Conservation (phyloP, 2,329 filamentous ascomycete species). For the Penicillium nordicum region DNA sequence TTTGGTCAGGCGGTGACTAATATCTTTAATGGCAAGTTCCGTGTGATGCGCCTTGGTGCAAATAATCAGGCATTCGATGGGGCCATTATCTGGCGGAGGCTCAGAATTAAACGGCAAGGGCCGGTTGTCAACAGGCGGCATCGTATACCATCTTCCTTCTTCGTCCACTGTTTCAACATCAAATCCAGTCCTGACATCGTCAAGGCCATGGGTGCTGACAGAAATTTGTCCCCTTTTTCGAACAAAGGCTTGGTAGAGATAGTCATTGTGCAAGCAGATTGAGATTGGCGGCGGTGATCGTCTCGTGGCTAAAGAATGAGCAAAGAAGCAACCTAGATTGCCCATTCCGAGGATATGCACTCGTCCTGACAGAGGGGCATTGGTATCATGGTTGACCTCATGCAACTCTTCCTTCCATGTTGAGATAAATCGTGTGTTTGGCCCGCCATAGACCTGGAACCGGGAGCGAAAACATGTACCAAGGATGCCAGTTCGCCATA, state of each 20-base stretch:
- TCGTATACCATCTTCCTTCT: conserved; percentile 33
- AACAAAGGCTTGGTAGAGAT: conserved; percentile 36
- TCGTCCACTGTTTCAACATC: conserved; percentile 41
- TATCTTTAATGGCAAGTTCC: conserved; percentile 60
- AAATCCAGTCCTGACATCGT: conserved; percentile 44
- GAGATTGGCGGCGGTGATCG: conserved; percentile 68
- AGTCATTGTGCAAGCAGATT: conserved; percentile 65
- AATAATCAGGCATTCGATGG: conserved; percentile 72
- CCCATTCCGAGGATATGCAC: conserved; percentile 78
- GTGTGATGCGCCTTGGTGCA: conserved; percentile 71
- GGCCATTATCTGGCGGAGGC: conserved; percentile 39
- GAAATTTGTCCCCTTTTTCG: conserved; percentile 32
- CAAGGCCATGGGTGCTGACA: conserved; percentile 39
- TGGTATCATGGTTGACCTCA: conserved; percentile 19
- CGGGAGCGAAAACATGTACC: conserved; percentile 14
- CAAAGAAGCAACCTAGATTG: conserved; percentile 76
- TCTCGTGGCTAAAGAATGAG: conserved; percentile 64
- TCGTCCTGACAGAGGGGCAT: conserved; percentile 39
- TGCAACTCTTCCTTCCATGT: conserved; percentile 30
- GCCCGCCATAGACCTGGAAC: not conserved
- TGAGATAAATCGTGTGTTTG: conserved; percentile 19
- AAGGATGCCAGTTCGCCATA: conserved; percentile 28
- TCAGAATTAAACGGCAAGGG: not conserved
- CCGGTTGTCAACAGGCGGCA: conserved; percentile 23
- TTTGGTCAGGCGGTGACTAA: conserved; percentile 64